A percentile compares a stretch with the other conserved stretches of the same genome.
These are phyloP conservation scores for Elsinoe batatas DNA, from an alignment of 2,329 filamentous ascomycete species.

Conservation along the genomic window DNA sequence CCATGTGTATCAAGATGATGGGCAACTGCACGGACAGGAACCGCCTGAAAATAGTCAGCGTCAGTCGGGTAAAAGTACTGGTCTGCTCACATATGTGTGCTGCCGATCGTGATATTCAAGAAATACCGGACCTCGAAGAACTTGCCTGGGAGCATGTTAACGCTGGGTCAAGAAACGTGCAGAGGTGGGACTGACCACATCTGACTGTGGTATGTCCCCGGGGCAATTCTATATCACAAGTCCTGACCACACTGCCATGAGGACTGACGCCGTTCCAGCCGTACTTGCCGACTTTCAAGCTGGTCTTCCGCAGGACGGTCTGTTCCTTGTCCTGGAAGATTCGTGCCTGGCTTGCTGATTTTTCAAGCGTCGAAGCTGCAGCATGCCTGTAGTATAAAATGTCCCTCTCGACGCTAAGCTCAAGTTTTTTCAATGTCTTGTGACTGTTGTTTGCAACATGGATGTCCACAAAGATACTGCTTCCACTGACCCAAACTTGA, in stretches of 20 bases:
- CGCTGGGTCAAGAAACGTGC: conserved; percentile 12
- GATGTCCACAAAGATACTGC: conserved; percentile 45
- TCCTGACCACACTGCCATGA: conserved; percentile 37
- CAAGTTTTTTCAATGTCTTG: conserved; percentile 41
- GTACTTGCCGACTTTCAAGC: conserved; percentile 33
- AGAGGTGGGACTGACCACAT: conserved; percentile 30
- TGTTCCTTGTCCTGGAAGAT: conserved; percentile 45
- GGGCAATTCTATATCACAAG: conserved; percentile 42
- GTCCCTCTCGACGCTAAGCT: conserved; percentile 43
- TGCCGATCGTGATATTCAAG: conserved; percentile 40
- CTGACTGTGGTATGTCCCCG: conserved; percentile 42
- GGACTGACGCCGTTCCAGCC: conserved; percentile 41
- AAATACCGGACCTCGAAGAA: conserved; percentile 49
- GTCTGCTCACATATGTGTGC: conserved; percentile 32
- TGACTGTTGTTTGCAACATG: conserved; percentile 42
- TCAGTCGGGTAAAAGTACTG: background rate
- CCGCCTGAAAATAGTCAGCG: conserved; percentile 30
- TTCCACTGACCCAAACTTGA: conserved; percentile 50
- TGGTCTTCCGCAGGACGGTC: conserved; percentile 35
- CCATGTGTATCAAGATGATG: conserved; percentile 47
- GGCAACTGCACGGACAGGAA: conserved; percentile 45
- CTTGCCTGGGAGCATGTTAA: conserved; percentile 32
- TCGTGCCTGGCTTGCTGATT: conserved; percentile 41
- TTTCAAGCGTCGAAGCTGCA: conserved; percentile 40
- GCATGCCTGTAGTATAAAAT: conserved; percentile 44